Evolutionary conservation across 768 basidiomycete genomes (phyloP), one percentile per base, ranked within the genome.

Genomic region (Kwoniella bestiolae): DNA sequence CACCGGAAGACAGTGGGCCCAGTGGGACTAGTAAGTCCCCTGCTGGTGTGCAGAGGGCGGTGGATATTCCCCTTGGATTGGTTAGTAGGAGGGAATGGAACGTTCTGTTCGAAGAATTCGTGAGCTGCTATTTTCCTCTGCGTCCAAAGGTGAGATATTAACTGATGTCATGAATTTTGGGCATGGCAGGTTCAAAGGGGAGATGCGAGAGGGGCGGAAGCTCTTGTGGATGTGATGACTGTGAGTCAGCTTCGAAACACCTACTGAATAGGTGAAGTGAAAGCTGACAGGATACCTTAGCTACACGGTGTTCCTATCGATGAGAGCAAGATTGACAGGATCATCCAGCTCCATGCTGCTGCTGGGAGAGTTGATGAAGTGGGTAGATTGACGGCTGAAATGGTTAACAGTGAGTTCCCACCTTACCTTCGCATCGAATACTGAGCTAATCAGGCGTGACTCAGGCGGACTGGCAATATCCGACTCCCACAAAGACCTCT

Each of bases 81-180:
- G 74, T 90, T 21, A 84, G 87, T 0, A 51, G 80, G 18, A 66
- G 78, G 9, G 88, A 91, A 74, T 87, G 86, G 81, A 81, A 84
- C 46, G 85, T 86, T 1, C 79, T 90, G 5, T 79, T 89, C 3
- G 83, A 87, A 16, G 72, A 83, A 52, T 84, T 82, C 46, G 86
- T 88, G 71, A 66, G 86, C 81, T 35, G 0, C 7, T 16, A 34
- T 18, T 25, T 46, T 12, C 12, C n/a, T n/a, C n/a, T 46, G 5
- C 25, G 25, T 60, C 28, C n/a, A 45, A 46, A 26, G 25, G 32
- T 26, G 14, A 12, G 21, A 38, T 25, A 50, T n/a, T 31, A 46
- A 49, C 21, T 41, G 55, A 52, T 4, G 21, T 52, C 34, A 51
- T 74, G 9, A 61, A 32, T 49, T 44, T 66, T 35, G n/a, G n/a